A percentile compares a stretch with the other conserved stretches of the same genome.
These are phyloP conservation scores for Gonium pectorale DNA, from an alignment of 139 green algal species.

Conservation along the genomic window DNA sequence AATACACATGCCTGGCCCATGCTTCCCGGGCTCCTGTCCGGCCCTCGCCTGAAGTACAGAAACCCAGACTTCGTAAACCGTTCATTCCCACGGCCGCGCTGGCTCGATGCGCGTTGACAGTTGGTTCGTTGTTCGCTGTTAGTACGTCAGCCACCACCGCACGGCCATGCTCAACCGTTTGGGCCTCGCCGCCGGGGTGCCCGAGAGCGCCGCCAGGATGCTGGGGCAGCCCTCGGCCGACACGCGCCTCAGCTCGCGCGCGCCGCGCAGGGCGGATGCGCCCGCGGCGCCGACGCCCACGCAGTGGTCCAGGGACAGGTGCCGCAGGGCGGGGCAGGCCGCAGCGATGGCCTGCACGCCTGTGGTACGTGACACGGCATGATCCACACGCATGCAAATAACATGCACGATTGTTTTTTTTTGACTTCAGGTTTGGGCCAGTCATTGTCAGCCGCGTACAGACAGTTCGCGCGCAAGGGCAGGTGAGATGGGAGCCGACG, in stretches of 20 bases:
- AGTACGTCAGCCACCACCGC: slow-evolving; percentile 17
- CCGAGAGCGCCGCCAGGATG: neutral
- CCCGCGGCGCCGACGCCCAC: neutral
- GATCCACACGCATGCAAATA: too few species aligned
- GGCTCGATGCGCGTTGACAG: too few species aligned
- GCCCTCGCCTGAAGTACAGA: too few species aligned
- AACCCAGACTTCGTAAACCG: too few species aligned
- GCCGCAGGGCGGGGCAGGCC: slow-evolving; percentile 5
- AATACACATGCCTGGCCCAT: too few species aligned
- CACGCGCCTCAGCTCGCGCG: slow-evolving; percentile 22
- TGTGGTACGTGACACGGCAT: too few species aligned
- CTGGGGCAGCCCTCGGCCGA: slow-evolving; percentile 15
- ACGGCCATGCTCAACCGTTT: neutral
- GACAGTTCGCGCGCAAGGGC: neutral
- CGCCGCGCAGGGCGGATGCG: neutral
- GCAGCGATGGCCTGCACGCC: neutral
- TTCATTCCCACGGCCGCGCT: too few species aligned
- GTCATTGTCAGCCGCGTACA: neutral
- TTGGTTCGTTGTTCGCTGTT: too few species aligned
- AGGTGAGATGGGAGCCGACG: neutral
- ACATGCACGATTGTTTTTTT: too few species aligned
- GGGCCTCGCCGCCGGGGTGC: neutral
- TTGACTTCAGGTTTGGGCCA: neutral
- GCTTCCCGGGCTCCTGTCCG: too few species aligned
- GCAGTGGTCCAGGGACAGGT: slow-evolving; percentile 16